phyloP scores from a whole-genome alignment of 768 basidiomycete genomes.

The Lentinula aciculospora region DNA sequence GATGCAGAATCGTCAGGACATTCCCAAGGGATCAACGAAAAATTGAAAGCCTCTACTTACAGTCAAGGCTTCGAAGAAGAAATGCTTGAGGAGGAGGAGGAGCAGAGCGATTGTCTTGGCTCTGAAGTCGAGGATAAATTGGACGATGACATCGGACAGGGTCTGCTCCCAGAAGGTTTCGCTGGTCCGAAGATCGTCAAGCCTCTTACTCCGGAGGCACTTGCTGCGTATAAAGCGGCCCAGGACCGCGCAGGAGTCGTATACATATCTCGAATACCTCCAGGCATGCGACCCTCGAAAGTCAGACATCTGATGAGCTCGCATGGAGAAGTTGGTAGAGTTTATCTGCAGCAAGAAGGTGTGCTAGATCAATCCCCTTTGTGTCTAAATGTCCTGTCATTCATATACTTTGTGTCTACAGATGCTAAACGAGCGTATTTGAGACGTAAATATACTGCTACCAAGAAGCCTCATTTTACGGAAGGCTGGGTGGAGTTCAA shows the following conservation, averaged over 20 bases:
- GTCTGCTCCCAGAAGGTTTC: constrained; percentile 57
- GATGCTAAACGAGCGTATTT: constrained; percentile 87
- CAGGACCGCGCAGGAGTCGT: constrained; percentile 80
- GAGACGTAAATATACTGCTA: constrained; percentile 73
- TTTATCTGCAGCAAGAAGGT: constrained; percentile 95
- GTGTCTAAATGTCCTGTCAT: neutral
- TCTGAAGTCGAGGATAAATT: constrained; percentile 14
- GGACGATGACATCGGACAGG: constrained; percentile 22
- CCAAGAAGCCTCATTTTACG: constrained; percentile 82
- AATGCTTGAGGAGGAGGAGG: constrained; percentile 21
- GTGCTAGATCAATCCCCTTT: neutral
- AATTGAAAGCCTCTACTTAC: neutral
- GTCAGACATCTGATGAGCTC: constrained; percentile 89
- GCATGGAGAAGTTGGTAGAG: constrained; percentile 86
- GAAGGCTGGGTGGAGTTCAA: constrained; percentile 99
- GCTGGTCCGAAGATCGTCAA: constrained; percentile 61
- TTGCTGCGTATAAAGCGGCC: constrained; percentile 67
- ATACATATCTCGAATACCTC: constrained; percentile 94
- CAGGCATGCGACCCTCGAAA: constrained; percentile 96
- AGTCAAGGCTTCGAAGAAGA: constrained; percentile 10
- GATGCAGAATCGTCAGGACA: constrained; percentile 2
- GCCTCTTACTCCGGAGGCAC: constrained; percentile 68
- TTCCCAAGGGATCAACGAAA: neutral
- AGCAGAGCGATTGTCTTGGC: constrained; percentile 18
- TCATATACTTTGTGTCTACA: constrained; percentile 19